A percentile compares a stretch with the other conserved stretches of the same genome.
These are phyloP conservation scores for Vigna mungo DNA, from an alignment of 306 rosid genomes.

Conservation along the genomic window DNA sequence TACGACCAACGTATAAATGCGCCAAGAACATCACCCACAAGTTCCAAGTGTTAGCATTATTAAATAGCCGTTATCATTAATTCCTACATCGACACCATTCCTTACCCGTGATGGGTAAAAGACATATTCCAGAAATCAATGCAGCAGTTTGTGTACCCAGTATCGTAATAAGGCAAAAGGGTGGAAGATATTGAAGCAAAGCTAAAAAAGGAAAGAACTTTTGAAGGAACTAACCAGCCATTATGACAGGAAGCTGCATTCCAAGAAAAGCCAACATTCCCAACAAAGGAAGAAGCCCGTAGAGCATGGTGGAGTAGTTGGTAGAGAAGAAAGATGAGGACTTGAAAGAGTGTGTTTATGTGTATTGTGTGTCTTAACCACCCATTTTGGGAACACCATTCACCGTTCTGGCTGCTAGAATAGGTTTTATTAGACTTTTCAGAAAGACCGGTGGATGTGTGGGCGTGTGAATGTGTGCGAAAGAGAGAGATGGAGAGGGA, in stretches of 20 bases:
- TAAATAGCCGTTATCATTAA: slow-evolving; percentile 35
- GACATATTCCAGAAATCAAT: slow-evolving; percentile 39
- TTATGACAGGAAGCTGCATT: slow-evolving; percentile 62
- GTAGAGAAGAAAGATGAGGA: slow-evolving; percentile 32
- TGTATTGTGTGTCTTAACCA: slow-evolving; percentile 22
- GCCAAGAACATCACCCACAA: slow-evolving; percentile 38
- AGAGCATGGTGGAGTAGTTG: slow-evolving; percentile 59
- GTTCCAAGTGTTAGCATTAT: slow-evolving; percentile 2
- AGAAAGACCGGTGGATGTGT: slow-evolving; percentile 20
- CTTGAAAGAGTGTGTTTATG: slow-evolving; percentile 21
- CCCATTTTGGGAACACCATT: slow-evolving; percentile 46
- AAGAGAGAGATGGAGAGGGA: slow-evolving; percentile 5
- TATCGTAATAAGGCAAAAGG: slow-evolving; percentile 27
- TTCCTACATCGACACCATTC: slow-evolving; percentile 37
- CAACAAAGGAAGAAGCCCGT: slow-evolving; percentile 49
- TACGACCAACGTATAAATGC: slow-evolving; percentile 49
- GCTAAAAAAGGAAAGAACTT: slow-evolving; percentile 46
- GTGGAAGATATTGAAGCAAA: slow-evolving; percentile 22
- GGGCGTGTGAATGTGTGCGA: slow-evolving; percentile 17
- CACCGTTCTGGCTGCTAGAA: neutral
- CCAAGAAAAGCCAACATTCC: slow-evolving; percentile 66
- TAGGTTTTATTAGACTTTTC: slow-evolving; percentile 32
- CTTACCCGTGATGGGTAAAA: slow-evolving; percentile 40
- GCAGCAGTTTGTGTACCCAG: slow-evolving; percentile 15
- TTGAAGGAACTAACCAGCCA: slow-evolving; percentile 72